These are phyloP conservation scores for Phytophthora lateralis DNA, from an alignment of 352 stramenopile species.

Conservation along the genomic window DNA sequence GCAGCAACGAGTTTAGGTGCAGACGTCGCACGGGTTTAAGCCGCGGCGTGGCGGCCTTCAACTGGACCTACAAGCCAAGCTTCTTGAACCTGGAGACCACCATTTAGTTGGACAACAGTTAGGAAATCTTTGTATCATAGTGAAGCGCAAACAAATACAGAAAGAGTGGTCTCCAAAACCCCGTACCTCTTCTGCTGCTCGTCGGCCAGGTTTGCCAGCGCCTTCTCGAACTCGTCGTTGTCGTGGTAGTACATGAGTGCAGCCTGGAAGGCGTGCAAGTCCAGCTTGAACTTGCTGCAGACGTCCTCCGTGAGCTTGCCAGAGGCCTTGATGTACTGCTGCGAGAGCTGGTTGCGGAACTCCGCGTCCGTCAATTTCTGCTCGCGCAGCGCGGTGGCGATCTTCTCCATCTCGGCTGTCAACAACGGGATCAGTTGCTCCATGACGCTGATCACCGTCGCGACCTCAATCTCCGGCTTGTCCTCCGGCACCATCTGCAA, in stretches of 20 bases:
- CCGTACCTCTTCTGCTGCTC: slow-evolving; percentile 73
- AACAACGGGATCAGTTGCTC: slow-evolving; percentile 72
- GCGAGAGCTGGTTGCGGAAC: slow-evolving; percentile 60
- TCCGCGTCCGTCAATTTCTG: slow-evolving; percentile 41
- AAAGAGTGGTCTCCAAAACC: slow-evolving; percentile 18
- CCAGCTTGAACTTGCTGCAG: slow-evolving; percentile 53
- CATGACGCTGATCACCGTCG: slow-evolving; percentile 68
- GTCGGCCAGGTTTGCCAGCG: slow-evolving; percentile 59
- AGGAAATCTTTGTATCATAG: slow-evolving; percentile 25
- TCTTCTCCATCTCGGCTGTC: slow-evolving; percentile 77
- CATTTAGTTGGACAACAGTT: slow-evolving; percentile 19
- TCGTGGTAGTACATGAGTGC: slow-evolving; percentile 86
- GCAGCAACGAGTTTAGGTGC: slow-evolving; percentile 10
- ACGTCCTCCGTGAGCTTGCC: slow-evolving; percentile 61
- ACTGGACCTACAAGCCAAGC: slow-evolving; percentile 49
- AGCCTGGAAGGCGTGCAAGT: slow-evolving; percentile 72
- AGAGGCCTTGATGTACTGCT: slow-evolving; percentile 72
- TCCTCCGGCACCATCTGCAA: slow-evolving; percentile 56
- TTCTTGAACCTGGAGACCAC: slow-evolving; percentile 46
- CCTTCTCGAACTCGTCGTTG: slow-evolving; percentile 64
- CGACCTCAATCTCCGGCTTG: slow-evolving; percentile 66
- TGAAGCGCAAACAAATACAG: slow-evolving; percentile 26
- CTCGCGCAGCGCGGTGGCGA: slow-evolving; percentile 43
- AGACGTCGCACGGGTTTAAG: slow-evolving; percentile 11
- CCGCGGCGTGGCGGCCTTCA: slow-evolving; percentile 3